A percentile compares a stretch with the other conserved stretches of the same genome.
Conservation (phyloP, 179 eudicot species). For the Silene coronaria region DNA sequence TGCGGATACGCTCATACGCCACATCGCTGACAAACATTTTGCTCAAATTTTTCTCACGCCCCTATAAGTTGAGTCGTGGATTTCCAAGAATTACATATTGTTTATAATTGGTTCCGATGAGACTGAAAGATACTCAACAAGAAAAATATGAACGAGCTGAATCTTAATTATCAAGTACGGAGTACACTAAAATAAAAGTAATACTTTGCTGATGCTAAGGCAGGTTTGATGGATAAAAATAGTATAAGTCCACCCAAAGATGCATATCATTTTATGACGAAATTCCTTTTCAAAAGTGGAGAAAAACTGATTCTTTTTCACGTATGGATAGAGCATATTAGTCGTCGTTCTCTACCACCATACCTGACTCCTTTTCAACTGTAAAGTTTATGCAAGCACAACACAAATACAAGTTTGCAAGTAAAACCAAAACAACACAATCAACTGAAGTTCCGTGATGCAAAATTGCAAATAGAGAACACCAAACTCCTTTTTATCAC, state of each 20-base stretch:
- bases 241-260: not conserved
- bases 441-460: not conserved
- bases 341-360: not conserved
- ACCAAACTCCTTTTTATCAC: not conserved
- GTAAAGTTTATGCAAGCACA: conserved; percentile 4
- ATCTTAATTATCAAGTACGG: too few species aligned
- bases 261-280: not conserved
- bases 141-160: too few species aligned
- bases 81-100: too few species aligned
- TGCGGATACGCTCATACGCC: too few species aligned
- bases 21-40: not conserved
- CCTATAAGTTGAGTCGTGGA: too few species aligned
- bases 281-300: not conserved
- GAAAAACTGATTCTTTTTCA: not conserved
- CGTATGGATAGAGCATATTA: conserved; percentile 7
- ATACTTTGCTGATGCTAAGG: not conserved
- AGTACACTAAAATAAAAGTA: not conserved
- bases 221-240: not conserved
- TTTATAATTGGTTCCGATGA: too few species aligned
- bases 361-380: conserved; percentile 4
- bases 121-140: too few species aligned
- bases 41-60: too few species aligned
- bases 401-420: conserved; percentile 1
- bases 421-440: not conserved
- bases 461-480: not conserved